A percentile compares a stretch with the other conserved stretches of the same genome.
Evolutionary conservation across 257 asterid genomes (phyloP).

Genomic region (Hygrophila difformis): DNA sequence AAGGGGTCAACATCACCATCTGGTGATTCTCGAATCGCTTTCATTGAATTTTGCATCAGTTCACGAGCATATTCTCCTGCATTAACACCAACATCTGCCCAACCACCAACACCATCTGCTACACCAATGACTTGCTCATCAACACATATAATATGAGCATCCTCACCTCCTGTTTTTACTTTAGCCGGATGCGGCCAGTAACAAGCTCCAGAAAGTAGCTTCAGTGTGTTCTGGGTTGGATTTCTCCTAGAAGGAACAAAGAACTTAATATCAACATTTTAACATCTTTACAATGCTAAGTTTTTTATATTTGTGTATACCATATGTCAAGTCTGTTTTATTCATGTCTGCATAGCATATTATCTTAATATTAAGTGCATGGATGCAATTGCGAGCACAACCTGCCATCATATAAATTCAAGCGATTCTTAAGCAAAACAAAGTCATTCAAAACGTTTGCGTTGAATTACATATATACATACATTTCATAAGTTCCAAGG

Average conservation of each 20-base stretch:
- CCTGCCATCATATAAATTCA: too few relatives aligned
- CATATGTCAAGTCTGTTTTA: background rate
- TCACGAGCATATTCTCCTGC: conserved; percentile 81
- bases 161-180: conserved; percentile 85
- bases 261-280: conserved; percentile 12
- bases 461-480: too few relatives aligned
- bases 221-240: conserved; percentile 22
- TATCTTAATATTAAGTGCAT: too few relatives aligned
- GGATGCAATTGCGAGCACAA: too few relatives aligned
- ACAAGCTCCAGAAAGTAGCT: conserved; percentile 67
- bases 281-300: background rate
- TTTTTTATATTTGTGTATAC: background rate
- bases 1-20: conserved; percentile 44
- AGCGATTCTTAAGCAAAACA: too few relatives aligned
- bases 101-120: conserved; percentile 97
- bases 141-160: conserved; percentile 72
- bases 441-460: too few relatives aligned
- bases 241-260: conserved; percentile 17
- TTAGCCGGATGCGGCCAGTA: conserved; percentile 86
- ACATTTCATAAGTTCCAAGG: too few relatives aligned
- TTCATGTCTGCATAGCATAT: background rate
- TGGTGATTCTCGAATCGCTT: conserved; percentile 41
- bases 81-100: conserved; percentile 87
- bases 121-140: conserved; percentile 77
- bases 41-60: conserved; percentile 65